Evolutionary conservation across 2,329 filamentous ascomycete species (phyloP), one percentile per base, ranked within the genome.

Genomic region (Ophiostoma ips): DNA sequence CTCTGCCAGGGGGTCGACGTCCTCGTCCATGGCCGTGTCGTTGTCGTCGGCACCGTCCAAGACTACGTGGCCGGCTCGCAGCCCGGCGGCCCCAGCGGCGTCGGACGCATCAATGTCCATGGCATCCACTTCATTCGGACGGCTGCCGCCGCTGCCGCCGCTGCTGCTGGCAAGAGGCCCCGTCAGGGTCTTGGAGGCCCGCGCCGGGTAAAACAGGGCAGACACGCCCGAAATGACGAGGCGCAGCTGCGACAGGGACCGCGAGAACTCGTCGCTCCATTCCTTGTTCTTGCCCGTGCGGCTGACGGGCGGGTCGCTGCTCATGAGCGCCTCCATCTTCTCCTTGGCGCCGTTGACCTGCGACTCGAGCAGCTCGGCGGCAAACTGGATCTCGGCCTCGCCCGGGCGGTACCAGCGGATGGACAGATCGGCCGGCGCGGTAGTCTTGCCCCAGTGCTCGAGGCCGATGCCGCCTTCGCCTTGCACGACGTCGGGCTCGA

Each of bases 221-320:
- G 90, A 89, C 52, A 95, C 81, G 49, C 92, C 92, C 3, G 90
- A 94, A 24, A 94, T 79, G 41, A 95, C 79, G n/a, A 98, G 73
- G 30, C 90, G 77, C 13, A 98, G 72, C 48, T 95, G 81, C 12
- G 90, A 86, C 51, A 98, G 74, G 57, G 95, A 87, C 50, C 92
- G 75, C 2, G 88, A 90, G 28, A 96, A 83, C 63, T 98, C 94
- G 63, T 98, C 92, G 0, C 90, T 95, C 92, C 92, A 98, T 59
- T 95, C 90, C 66, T 96, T 98, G 58, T 94, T 94, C 63, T 90
- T 95, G 35, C 92, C 92, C 57, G 89, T 90, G 51, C 90, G 79
- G 64, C 88, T 94, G 49, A 96, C 83, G 2, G 81, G 83, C 1
- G 88, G 83, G 34, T 83, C 77, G 43, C 87, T 81, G 54, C 85